Conservation (phyloP, 768 basidiomycete genomes). For the Leccinum aurantiacum region DNA sequence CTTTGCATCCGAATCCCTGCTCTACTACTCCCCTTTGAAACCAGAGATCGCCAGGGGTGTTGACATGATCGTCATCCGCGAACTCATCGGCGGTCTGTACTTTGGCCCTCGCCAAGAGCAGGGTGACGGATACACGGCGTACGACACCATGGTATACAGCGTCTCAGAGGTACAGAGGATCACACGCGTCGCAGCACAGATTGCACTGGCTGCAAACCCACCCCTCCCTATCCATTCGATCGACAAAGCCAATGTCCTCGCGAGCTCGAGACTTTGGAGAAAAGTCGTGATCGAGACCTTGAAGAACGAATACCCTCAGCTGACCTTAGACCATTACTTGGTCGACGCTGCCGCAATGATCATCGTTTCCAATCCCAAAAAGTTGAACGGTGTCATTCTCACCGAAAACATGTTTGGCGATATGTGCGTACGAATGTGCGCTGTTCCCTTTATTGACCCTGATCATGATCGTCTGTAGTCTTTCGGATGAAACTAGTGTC, state of each 20-base stretch:
- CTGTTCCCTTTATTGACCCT: constrained; percentile 3
- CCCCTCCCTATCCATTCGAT: constrained; percentile 89
- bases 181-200: constrained; percentile 91
- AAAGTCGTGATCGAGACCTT: constrained; percentile 88
- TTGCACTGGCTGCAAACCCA: constrained; percentile 79
- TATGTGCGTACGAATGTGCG: constrained; percentile 61
- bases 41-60: constrained; percentile 79
- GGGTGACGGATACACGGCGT: constrained; percentile 69
- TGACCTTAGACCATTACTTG: constrained; percentile 85
- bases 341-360: constrained; percentile 98
- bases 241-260: constrained; percentile 99
- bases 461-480: constrained; percentile 42
- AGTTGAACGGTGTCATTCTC: constrained; percentile 92
- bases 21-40: constrained; percentile 87
- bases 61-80: constrained; percentile 91
- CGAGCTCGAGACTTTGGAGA: constrained; percentile 91
- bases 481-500: constrained; percentile 95
- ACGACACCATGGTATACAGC: constrained; percentile 94
- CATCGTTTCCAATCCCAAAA: constrained; percentile 84
- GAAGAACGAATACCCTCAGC: constrained; percentile 81
- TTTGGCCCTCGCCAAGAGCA: constrained; percentile 93
- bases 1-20: constrained; percentile 88
- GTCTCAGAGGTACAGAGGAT: constrained; percentile 91
- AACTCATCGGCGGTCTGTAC: constrained; percentile 95
- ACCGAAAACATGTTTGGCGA: constrained; percentile 98